Evolutionary conservation across 352 stramenopile species (phyloP).

Genomic region (Thalassiosira pacifica): DNA sequence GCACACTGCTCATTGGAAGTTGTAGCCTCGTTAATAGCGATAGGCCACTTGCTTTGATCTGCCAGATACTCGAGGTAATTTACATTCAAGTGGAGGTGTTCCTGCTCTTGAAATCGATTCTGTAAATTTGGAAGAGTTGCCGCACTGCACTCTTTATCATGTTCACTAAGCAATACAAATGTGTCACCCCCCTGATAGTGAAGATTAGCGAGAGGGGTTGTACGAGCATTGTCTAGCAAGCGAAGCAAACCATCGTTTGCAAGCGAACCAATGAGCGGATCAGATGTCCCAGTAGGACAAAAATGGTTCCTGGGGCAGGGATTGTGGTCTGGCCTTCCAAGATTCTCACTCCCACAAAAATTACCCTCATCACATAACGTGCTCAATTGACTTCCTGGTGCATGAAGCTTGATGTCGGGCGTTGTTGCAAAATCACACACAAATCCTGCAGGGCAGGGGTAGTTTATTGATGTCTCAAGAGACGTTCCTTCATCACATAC

Average conservation of each 20-base stretch:
- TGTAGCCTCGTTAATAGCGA: conserved; percentile 65
- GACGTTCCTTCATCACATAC: conserved; percentile 94
- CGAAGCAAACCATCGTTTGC: conserved; percentile 91
- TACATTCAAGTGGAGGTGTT: conserved; percentile 87
- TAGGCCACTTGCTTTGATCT: conserved; percentile 49
- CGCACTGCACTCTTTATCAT: conserved; percentile 92
- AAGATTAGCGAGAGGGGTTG: conserved; percentile 75
- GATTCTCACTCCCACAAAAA: conserved; percentile 91
- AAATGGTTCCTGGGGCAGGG: conserved; percentile 93
- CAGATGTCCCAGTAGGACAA: conserved; percentile 93
- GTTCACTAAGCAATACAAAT: conserved; percentile 89
- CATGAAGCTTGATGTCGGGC: conserved; percentile 91
- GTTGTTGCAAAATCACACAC: conserved; percentile 94
- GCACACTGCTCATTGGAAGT: conserved; percentile 83
- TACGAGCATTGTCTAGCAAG: conserved; percentile 25
- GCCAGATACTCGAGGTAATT: conserved; percentile 77
- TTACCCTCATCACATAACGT: conserved; percentile 91
- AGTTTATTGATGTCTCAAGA: conserved; percentile 86
- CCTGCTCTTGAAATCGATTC: conserved; percentile 58
- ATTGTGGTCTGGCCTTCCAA: conserved; percentile 88
- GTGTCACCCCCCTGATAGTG: conserved; percentile 92
- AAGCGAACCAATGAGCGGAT: conserved; percentile 89
- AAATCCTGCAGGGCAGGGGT: conserved; percentile 92
- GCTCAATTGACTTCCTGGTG: conserved; percentile 90
- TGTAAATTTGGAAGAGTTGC: conserved; percentile 52